A percentile compares a stretch with the other conserved stretches of the same genome.
Conservation (phyloP, 768 basidiomycete species). For the Saitozyma podzolica region DNA sequence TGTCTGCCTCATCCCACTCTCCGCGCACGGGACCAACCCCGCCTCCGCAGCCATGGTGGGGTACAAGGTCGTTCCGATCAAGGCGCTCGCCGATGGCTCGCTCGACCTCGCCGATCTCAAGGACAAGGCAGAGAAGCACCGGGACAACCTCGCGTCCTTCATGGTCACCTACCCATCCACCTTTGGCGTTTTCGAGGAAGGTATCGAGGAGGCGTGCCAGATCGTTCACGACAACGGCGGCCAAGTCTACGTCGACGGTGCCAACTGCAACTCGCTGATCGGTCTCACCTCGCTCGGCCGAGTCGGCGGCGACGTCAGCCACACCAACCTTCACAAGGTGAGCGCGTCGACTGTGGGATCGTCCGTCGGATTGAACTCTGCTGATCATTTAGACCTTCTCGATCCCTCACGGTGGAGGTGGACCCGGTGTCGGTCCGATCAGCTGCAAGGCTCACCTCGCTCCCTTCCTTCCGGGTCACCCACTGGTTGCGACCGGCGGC, state of each 20-base stretch:
- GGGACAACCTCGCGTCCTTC: conserved; percentile 87
- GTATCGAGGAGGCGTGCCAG: conserved; percentile 79
- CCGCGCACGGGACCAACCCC: conserved; percentile 97
- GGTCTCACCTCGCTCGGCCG: conserved; percentile 81
- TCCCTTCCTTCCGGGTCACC: conserved; percentile 90
- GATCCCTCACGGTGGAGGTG: conserved; percentile 97
- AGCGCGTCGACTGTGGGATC: neutral
- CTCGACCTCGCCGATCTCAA: conserved; percentile 83
- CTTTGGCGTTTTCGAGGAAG: conserved; percentile 95
- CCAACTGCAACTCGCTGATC: conserved; percentile 91
- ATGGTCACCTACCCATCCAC: conserved; percentile 99
- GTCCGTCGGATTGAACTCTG: neutral
- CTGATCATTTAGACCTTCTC: conserved; percentile 70
- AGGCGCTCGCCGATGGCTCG: conserved; percentile 80
- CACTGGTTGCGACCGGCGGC: conserved; percentile 65
- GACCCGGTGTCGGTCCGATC: conserved; percentile 95
- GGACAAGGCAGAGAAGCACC: conserved; percentile 85
- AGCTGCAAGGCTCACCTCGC: conserved; percentile 90
- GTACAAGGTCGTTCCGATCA: conserved; percentile 92
- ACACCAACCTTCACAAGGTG: conserved; percentile 86
- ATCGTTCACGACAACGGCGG: conserved; percentile 94
- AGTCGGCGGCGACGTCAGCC: conserved; percentile 98
- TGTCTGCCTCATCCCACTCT: conserved; percentile 89
- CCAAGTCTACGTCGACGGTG: conserved; percentile 96
- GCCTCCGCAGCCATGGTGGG: conserved; percentile 98